Base-by-base conservation (phyloP, 352 stramenopile genomes). In the Globisporangium abappressorium region DNA sequence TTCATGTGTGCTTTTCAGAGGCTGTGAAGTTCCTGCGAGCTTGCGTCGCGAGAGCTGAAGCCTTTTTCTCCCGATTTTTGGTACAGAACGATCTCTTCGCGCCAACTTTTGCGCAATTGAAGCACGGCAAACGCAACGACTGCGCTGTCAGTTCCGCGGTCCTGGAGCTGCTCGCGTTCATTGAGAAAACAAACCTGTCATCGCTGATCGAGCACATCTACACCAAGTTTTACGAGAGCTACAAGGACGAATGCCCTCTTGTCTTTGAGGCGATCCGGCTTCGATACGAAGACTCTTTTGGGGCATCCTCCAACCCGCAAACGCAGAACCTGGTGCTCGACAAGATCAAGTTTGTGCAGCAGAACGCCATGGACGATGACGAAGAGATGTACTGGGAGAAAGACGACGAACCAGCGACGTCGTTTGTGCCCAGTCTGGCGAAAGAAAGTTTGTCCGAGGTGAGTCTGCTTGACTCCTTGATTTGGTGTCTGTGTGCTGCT, bases 321-420 rank as follows among this genome's bases (percentile, higher is more conserved):
- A 73, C 46, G 55, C 51, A 58, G 53, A 72, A 47, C 12, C 49
- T 68, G 18, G 68, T 79, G 62, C 62, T 72, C 30, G 77, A 72
- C 15, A 85, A 80, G 36, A 69, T 83, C 14, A 78, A 76, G 34
- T 91, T 90, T 75, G 78, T 91, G 43, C 76, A 87, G 46, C 64
- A 79, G 54, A 72, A 68, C 24, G 75, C 70, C 28, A 77, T 91
- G 62, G 85, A 93, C 47, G 83, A 89, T 20, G 85, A 93, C 65
- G 87, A 94, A 58, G 79, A 90, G 55, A 72, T 87, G 65, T 94
- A 94, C 70, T 94, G 79, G 74, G 87, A 93, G 62, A 90, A 89
- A 51, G 83, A 94, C 22, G 79, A 84, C 57, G 75, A 87, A 26
- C 70, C 74, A 22, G 58, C 70, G 6, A 74, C 80, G 60, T 54